Evolutionary conservation across 306 rosid species (phyloP), one percentile per base, ranked within the genome.

Genomic region (Lotus japonicus): DNA sequence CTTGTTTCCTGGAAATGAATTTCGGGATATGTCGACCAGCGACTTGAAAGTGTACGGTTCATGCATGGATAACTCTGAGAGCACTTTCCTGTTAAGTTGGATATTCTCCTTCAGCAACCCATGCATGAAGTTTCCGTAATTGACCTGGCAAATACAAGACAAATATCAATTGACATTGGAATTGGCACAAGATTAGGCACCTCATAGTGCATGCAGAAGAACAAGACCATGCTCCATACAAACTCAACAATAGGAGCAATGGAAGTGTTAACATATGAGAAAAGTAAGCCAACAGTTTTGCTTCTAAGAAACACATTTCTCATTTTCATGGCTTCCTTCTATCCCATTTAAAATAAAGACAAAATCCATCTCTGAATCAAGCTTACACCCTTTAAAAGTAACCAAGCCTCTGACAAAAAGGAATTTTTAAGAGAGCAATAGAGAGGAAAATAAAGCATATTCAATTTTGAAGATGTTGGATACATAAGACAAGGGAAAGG

Each of bases 81-180:
- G 68, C 63, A 92, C 98, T 79, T 92, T 92, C 72, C 98, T 79
- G 77, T 92, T 92, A 11, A 92, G 95, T 78, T 92, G 96, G 71
- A 92, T 75, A 74, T 89, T 92, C 87, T 92, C 98, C 87, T 89
- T 87, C 89, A 76, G 53, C 77, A 92, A 82, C 46, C 98, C 96
- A 72, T 89, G 89, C 92, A 92, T 92, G 71, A 92, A 92, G 79
- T 89, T 89, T 5, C 98, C 98, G 45, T 92, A 92, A 51, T 87
- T 89, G 59, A 92, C 98, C 90, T 89, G 81, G 58, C 12, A 50
- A 64, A 74, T 7, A 58, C 21, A 53, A 51, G 21, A 14, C 52
- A 33, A 31, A 9, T 16, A 38, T 18, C 14, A 5, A 48, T 39
- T 35, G 42, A 9, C 13, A 23, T 33, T 57, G 58, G 21, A 66